Conservation (phyloP, 495 filamentous ascomycete species). For the Penicillium fimorum region DNA sequence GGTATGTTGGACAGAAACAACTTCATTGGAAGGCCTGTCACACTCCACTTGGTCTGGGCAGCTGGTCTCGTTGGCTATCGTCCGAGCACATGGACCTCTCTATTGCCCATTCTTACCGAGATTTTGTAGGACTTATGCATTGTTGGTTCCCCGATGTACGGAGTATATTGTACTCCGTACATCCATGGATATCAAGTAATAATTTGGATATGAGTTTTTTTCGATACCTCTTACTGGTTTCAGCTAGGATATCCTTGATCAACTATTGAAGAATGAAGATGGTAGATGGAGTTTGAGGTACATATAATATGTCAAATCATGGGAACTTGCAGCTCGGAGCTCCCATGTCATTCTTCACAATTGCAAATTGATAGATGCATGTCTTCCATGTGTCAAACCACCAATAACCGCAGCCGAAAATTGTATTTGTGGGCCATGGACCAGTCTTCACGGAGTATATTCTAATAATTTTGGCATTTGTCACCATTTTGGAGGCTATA, state of each 20-base stretch:
- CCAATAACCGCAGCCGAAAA: background rate
- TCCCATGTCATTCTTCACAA: slow-evolving; percentile 1
- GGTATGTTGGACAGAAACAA: slow-evolving; percentile 8
- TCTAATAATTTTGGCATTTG: background rate
- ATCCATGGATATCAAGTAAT: background rate
- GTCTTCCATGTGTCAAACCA: slow-evolving; percentile 3
- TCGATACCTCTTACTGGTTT: background rate
- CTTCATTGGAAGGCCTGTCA: slow-evolving; percentile 1
- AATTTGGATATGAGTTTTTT: background rate
- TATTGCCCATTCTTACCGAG: background rate
- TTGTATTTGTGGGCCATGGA: background rate
- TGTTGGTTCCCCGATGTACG: too few species aligned
- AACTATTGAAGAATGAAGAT: background rate
- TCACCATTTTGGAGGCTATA: background rate
- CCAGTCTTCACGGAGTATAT: background rate
- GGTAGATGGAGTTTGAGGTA: background rate
- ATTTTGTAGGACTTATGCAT: background rate
- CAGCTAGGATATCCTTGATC: background rate
- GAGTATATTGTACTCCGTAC: background rate
- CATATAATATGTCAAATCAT: background rate
- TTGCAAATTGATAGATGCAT: slow-evolving; percentile 1
- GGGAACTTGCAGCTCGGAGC: background rate
- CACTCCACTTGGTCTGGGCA: slow-evolving; percentile 3
- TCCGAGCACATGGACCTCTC: slow-evolving; percentile 5
- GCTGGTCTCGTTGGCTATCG: slow-evolving; percentile 25